Conservation (phyloP, 2,329 filamentous ascomycete species). For the Allantophomopsis cytisporea region DNA sequence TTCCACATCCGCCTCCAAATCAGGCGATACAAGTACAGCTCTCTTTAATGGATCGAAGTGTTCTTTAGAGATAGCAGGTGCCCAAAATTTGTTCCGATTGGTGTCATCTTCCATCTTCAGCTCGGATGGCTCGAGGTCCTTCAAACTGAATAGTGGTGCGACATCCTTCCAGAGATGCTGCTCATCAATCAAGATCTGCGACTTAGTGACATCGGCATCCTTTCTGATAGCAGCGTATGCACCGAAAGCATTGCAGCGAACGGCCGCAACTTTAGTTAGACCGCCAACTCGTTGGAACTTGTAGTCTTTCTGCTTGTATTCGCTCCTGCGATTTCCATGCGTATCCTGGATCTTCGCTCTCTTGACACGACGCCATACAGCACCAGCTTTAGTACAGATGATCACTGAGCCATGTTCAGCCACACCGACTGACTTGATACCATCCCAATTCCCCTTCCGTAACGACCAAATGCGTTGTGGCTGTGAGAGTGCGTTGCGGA, state of each 20-base stretch:
- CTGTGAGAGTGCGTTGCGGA: conserved; percentile 64
- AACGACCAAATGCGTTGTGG: conserved; percentile 83
- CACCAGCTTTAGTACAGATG: conserved; percentile 81
- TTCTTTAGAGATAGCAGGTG: conserved; percentile 30
- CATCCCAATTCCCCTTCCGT: conserved; percentile 52
- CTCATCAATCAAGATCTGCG: conserved; percentile 52
- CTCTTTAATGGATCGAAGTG: conserved; percentile 35
- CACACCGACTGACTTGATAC: conserved; percentile 74
- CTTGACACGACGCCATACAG: conserved; percentile 82
- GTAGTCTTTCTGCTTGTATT: conserved; percentile 69
- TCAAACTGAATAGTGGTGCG: conserved; percentile 53
- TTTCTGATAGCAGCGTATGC: conserved; percentile 79
- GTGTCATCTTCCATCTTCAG: conserved; percentile 22
- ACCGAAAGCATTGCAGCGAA: conserved; percentile 79
- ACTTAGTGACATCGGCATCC: conserved; percentile 69
- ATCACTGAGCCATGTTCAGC: conserved; percentile 93
- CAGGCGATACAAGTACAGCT: conserved; percentile 44
- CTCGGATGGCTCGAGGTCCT: conserved; percentile 34
- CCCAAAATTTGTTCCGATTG: conserved; percentile 27
- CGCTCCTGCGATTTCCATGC: conserved; percentile 24
- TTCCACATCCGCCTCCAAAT: conserved; percentile 50
- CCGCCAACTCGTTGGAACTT: conserved; percentile 89
- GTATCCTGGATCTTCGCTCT: conserved; percentile 67
- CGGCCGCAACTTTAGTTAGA: conserved; percentile 70
- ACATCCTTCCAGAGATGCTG: conserved; percentile 64